Conservation (phyloP, 306 rosid species). For the Quercus variabilis region DNA sequence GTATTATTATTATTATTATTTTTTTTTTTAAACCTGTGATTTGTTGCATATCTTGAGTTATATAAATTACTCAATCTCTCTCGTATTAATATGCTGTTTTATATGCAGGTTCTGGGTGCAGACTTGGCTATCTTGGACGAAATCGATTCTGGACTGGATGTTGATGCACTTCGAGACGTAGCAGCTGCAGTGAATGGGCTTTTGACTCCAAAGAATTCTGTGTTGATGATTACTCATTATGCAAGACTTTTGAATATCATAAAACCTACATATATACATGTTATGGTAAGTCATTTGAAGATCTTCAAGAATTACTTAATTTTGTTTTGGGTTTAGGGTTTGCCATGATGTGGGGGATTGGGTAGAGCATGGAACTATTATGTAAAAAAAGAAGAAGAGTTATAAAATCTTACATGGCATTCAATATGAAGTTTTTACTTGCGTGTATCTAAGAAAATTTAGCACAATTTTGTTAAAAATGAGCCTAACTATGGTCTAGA, state of each 20-base stretch:
- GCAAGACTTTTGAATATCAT: constrained; percentile 70
- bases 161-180: constrained; percentile 92
- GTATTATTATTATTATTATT: too few species aligned
- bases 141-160: constrained; percentile 97
- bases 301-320: constrained; percentile 14
- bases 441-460: background rate
- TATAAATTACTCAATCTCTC: background rate
- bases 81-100: background rate
- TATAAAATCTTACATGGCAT: background rate
- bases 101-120: constrained; percentile 84
- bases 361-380: background rate
- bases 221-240: constrained; percentile 88
- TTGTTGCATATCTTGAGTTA: background rate
- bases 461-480: background rate
- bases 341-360: background rate
- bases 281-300: constrained; percentile 60
- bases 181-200: constrained; percentile 78
- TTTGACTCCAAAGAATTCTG: constrained; percentile 67
- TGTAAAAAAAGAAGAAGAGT: background rate
- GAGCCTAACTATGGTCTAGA: too few species aligned
- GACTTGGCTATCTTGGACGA: constrained; percentile 90
- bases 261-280: constrained; percentile 71
- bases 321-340: constrained; percentile 8
- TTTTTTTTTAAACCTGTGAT: background rate
- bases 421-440: background rate